A percentile compares a stretch with the other conserved stretches of the same genome.
phyloP scores from a whole-genome alignment of 108 stramenopile species.

The Cyclotella cryptica region DNA sequence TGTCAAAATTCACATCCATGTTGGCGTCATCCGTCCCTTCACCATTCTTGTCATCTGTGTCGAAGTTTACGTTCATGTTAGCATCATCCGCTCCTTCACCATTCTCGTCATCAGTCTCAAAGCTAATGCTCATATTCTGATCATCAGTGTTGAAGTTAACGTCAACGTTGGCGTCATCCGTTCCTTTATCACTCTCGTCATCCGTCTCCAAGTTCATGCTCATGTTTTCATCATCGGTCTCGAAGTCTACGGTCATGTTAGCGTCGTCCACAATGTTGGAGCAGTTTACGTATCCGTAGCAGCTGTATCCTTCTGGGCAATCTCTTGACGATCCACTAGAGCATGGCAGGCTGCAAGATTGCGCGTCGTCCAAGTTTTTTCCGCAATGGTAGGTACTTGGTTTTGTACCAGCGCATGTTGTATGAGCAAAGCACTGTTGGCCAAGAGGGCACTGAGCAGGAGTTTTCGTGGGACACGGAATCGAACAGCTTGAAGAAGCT shows the following conservation, averaged over 20 bases:
- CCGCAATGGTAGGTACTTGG: slow-evolving; percentile 68
- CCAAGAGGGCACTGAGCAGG: slow-evolving; percentile 30
- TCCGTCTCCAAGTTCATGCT: slow-evolving; percentile 21
- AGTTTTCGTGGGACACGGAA: slow-evolving; percentile 42
- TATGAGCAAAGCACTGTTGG: slow-evolving; percentile 45
- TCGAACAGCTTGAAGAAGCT: slow-evolving; percentile 38
- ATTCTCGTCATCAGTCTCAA: slow-evolving; percentile 17
- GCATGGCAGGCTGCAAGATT: slow-evolving; percentile 63
- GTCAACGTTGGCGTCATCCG: slow-evolving; percentile 15
- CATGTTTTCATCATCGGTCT: slow-evolving; percentile 23
- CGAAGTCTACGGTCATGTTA: slow-evolving; percentile 7
- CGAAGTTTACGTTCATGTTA: neutral
- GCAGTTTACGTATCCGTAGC: slow-evolving; percentile 82
- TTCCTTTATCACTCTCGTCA: slow-evolving; percentile 29
- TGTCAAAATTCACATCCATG: neutral
- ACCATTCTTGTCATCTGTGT: neutral
- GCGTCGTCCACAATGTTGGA: slow-evolving; percentile 16
- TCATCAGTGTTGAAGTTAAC: neutral
- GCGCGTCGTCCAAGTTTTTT: slow-evolving; percentile 72
- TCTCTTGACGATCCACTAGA: slow-evolving; percentile 58
- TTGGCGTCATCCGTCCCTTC: slow-evolving; percentile 10
- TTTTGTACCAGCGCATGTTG: slow-evolving; percentile 37
- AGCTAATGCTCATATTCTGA: neutral
- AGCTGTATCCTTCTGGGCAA: slow-evolving; percentile 72
- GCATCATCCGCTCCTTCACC: too few relatives aligned